Percentiles rank a stretch among this genome's conserved stretches.
Conservation (phyloP, 345 rosid species). For the Hypericum androsaemum region DNA sequence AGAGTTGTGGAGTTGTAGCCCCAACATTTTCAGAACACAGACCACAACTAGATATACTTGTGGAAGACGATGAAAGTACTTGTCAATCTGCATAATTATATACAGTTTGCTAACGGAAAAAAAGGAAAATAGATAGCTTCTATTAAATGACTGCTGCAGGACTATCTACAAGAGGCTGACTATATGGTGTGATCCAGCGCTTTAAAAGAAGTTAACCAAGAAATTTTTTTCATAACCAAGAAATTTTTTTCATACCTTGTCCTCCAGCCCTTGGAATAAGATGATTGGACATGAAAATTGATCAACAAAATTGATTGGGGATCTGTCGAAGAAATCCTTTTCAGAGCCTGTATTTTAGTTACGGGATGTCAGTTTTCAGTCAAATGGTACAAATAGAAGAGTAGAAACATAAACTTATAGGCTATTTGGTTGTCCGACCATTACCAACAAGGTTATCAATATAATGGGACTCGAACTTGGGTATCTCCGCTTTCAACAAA, state of each 20-base stretch:
- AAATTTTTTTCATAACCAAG: too few relatives aligned
- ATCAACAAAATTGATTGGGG: conserved; percentile 79
- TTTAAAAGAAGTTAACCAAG: background rate
- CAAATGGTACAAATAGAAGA: conserved; percentile 6
- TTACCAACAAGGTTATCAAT: conserved; percentile 91
- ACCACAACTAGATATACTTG: too few relatives aligned
- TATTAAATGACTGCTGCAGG: too few relatives aligned
- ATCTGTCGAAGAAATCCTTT: conserved; percentile 57
- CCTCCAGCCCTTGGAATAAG: conserved; percentile 90
- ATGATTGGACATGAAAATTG: conserved; percentile 90
- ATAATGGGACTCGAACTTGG: conserved; percentile 83
- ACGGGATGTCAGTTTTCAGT: conserved; percentile 11
- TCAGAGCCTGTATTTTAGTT: conserved; percentile 46
- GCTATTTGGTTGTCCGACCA: conserved; percentile 5
- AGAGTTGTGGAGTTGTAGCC: background rate
- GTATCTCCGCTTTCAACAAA: conserved; percentile 73
- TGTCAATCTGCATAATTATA: too few relatives aligned
- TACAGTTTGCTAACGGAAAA: too few relatives aligned
- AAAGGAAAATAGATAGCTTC: too few relatives aligned
- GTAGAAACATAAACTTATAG: background rate
- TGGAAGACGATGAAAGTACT: too few relatives aligned
- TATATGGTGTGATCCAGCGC: too few relatives aligned
- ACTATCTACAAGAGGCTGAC: too few relatives aligned
- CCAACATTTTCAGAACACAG: too few relatives aligned
- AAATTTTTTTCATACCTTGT: conserved; percentile 54